Evolutionary conservation across 176 grass and related monocot species (phyloP).

Genomic region (Microstegium vimineum): DNA sequence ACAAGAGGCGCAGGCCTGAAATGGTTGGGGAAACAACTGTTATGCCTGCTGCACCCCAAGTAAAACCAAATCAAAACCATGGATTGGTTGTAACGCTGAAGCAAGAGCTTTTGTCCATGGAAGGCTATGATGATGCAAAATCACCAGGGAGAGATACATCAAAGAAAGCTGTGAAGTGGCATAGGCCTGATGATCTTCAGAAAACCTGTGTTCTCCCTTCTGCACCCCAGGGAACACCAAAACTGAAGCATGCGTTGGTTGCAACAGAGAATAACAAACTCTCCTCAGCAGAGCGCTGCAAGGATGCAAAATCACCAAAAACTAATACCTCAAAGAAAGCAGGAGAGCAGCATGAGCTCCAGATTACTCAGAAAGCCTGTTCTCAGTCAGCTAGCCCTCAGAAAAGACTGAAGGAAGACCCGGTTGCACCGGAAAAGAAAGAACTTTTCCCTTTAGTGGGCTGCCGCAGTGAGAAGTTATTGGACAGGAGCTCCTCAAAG

Average conservation of each 20-base stretch:
- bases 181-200: background rate
- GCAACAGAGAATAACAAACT: background rate
- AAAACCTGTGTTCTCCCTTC: background rate
- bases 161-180: background rate
- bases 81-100: background rate
- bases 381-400: background rate
- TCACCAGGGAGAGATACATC: background rate
- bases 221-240: background rate
- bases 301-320: background rate
- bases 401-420: slow-evolving; percentile 1
- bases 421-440: background rate
- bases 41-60: background rate
- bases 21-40: slow-evolving; percentile 17
- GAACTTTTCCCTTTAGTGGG: background rate
- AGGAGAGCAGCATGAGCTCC: background rate
- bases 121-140: background rate
- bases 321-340: background rate
- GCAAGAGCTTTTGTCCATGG: background rate
- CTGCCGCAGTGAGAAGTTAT: background rate
- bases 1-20: background rate
- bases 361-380: slow-evolving; percentile 7
- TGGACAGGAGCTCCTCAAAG: background rate
- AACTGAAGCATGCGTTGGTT: background rate
- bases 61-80: background rate
- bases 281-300: background rate